phyloP scores from a whole-genome alignment of 1,284 basidiomycete genomes.

The Naganishia sp. region DNA sequence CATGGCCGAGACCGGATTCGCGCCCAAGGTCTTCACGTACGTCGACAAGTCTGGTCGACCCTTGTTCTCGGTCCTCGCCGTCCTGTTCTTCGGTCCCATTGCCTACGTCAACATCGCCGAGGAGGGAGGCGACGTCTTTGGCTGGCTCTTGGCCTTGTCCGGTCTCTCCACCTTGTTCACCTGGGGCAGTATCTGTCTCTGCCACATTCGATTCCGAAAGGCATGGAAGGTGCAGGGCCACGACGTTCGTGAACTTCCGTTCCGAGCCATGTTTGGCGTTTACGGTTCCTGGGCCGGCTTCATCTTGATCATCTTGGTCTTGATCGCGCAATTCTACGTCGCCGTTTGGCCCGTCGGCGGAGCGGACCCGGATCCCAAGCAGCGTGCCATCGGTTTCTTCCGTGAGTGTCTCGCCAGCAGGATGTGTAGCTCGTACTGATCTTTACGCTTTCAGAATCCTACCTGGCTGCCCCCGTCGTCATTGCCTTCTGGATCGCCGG shows the following conservation, averaged over 20 bases:
- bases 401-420: slow-evolving; percentile 12
- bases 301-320: slow-evolving; percentile 45
- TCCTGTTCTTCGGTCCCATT: slow-evolving; percentile 51
- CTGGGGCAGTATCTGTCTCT: slow-evolving; percentile 48
- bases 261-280: slow-evolving; percentile 56
- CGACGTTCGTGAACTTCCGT: slow-evolving; percentile 57
- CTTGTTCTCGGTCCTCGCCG: slow-evolving; percentile 51
- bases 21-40: slow-evolving; percentile 55
- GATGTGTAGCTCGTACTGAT: not conserved
- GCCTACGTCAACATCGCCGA: slow-evolving; percentile 48
- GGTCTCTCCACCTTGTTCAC: slow-evolving; percentile 59
- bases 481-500: slow-evolving; percentile 48
- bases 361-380: slow-evolving; percentile 35
- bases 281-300: slow-evolving; percentile 55
- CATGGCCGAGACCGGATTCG: slow-evolving; percentile 52
- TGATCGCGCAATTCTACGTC: slow-evolving; percentile 51
- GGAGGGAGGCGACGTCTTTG: slow-evolving; percentile 48
- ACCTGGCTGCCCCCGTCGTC: slow-evolving; percentile 53
- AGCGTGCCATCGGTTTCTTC: slow-evolving; percentile 57
- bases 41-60: slow-evolving; percentile 60
- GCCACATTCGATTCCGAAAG: slow-evolving; percentile 55
- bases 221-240: slow-evolving; percentile 58
- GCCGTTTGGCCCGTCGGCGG: slow-evolving; percentile 48
- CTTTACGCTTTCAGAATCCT: slow-evolving; percentile 40
- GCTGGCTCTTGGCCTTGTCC: slow-evolving; percentile 57